Conservation (phyloP, 2,329 filamentous ascomycete genomes). For the Pseudogymnoascus sp. region DNA sequence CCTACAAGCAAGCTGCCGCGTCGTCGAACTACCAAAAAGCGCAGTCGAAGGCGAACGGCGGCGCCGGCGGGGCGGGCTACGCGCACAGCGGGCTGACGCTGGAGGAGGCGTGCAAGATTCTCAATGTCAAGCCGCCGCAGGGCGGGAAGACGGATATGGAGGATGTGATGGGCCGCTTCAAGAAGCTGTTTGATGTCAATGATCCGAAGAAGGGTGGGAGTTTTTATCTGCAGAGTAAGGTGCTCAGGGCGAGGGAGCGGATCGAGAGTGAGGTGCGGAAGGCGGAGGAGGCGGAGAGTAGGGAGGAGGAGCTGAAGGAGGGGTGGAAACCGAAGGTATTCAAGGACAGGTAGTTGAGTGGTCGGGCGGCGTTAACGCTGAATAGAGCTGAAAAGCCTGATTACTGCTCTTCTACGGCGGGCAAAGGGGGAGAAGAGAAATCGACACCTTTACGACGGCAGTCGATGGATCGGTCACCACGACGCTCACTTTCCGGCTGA, state of each 20-base stretch:
- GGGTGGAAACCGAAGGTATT: conserved; percentile 95
- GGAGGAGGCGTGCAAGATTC: conserved; percentile 93
- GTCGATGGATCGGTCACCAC: neutral
- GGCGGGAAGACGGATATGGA: conserved; percentile 69
- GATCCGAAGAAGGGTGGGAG: conserved; percentile 92
- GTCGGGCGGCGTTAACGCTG: conserved; percentile 8
- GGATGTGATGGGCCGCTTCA: conserved; percentile 77
- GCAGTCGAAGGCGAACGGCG: conserved; percentile 50
- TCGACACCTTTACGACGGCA: neutral
- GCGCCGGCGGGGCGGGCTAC: conserved; percentile 34
- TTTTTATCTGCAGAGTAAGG: conserved; percentile 97
- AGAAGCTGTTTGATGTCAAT: conserved; percentile 88
- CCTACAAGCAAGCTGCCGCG: conserved; percentile 89
- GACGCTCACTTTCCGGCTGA: neutral
- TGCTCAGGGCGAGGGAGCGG: conserved; percentile 80
- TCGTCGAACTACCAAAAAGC: conserved; percentile 73
- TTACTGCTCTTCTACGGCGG: neutral
- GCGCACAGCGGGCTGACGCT: conserved; percentile 70
- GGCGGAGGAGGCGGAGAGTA: conserved; percentile 58
- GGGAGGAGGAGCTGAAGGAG: conserved; percentile 69
- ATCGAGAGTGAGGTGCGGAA: conserved; percentile 80
- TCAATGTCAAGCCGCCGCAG: conserved; percentile 86
- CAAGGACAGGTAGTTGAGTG: conserved; percentile 57
- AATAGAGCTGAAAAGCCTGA: conserved; percentile 4
- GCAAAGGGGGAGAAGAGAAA: neutral